A percentile compares a stretch with the other conserved stretches of the same genome.
These are phyloP conservation scores for Scutellaria galericulata DNA, from an alignment of 257 asterid genomes.

Conservation along the genomic window DNA sequence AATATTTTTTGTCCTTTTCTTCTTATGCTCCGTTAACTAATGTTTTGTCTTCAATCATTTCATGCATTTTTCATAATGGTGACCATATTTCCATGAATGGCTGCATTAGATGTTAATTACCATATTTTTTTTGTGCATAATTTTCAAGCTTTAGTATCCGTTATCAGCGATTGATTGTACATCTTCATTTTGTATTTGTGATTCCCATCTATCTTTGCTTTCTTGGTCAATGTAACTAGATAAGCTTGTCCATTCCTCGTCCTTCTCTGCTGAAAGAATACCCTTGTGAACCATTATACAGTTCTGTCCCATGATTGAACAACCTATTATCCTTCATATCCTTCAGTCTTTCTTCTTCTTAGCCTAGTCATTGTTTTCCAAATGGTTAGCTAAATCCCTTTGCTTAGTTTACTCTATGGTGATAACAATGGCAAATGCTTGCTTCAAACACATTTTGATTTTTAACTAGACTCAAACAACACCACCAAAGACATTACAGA, in stretches of 20 bases:
- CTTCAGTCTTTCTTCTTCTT: slow-evolving; percentile 2
- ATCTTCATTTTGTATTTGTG: slow-evolving; percentile 9
- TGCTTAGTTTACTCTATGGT: slow-evolving; percentile 2
- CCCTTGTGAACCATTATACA: slow-evolving; percentile 2
- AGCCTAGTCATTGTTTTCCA: slow-evolving; percentile 3
- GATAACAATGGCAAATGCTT: not conserved
- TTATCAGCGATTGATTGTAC: slow-evolving; percentile 18
- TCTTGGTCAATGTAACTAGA: not conserved
- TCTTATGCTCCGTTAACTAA: not conserved
- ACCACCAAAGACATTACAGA: slow-evolving; percentile 8
- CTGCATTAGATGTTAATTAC: not conserved
- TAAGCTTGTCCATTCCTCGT: slow-evolving; percentile 2
- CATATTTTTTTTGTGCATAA: slow-evolving; percentile 10
- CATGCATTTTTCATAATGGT: slow-evolving; percentile 7
- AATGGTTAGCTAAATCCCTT: not conserved
- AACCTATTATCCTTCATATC: slow-evolving; percentile 10
- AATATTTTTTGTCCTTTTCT: not conserved
- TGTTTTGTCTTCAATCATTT: slow-evolving; percentile 9
- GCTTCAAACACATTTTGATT: not conserved
- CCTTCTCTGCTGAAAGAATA: not conserved
- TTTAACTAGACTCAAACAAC: not conserved
- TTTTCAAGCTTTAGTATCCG: not conserved
- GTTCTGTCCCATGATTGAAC: not conserved
- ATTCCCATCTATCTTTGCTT: slow-evolving; percentile 14
- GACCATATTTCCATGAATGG: slow-evolving; percentile 22